Base-by-base conservation (phyloP, 1,284 basidiomycete genomes). In the Melampsora occidentalis region DNA sequence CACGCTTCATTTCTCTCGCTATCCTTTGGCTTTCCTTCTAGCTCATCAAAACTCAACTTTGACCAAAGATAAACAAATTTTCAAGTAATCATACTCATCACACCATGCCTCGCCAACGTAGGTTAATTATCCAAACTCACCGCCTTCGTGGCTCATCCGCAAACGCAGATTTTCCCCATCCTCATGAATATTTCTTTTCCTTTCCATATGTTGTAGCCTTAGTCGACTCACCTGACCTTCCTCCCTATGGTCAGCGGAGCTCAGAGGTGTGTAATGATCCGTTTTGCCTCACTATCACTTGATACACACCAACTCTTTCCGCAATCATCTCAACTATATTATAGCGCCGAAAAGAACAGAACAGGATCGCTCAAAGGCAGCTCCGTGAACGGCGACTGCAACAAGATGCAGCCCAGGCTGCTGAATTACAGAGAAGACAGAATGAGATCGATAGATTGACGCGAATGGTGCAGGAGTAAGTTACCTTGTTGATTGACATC, bases 181-280 rank as follows among this genome's bases (percentile, higher is more conserved):
- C 53, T 28, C 28, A 28, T 57, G 3, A 57, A 1, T 57, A 57
- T n/a, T 28, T 46, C 42, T 46, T 46, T 46, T 14, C 2, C 42
- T 12, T 46, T 46, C 42, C 53, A n/a, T 22, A 57, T 57, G n/a
- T 18, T 67, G 64, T 22, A 76, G 72, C 72, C 33, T 69, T 76
- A 53, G 66, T 53, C 66, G 59, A 76, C 49, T 68, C 35, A 10
- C 72, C 72, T 20, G 72, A 66, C 25, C 72, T 76, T 68, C 72
- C 72, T 61, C 72, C 72, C 33, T 76, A 76, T 66, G 72, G 72
- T n/a, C 72, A 76, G 59, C 72, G 72, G 25, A 76, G 72, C 57
- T 76, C 72, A 35, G 72, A 76, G 66, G 72, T 76, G 18, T 49
- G 57, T 35, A n/a, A 57, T 57, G n/a, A 22, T 57, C 16, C 7